A percentile compares a stretch with the other conserved stretches of the same genome.
Evolutionary conservation across 495 filamentous ascomycete species (phyloP).

Genomic region (Neurospora africana): DNA sequence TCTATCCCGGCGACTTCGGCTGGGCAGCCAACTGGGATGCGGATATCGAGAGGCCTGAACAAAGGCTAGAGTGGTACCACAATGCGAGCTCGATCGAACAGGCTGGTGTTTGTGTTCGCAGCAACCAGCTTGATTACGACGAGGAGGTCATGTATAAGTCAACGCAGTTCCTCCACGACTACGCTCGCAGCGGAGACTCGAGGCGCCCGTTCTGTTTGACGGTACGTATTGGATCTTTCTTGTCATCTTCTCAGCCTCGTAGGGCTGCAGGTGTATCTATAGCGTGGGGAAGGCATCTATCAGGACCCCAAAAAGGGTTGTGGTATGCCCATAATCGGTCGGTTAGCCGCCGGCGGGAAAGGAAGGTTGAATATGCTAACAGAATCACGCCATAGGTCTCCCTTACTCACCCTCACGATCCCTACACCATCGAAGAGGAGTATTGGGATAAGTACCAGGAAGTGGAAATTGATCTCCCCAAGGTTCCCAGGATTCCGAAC

Average conservation of each 20-base stretch:
- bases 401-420: constrained; percentile 84
- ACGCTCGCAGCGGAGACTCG: constrained; percentile 57
- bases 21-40: constrained; percentile 84
- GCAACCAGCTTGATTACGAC: constrained; percentile 91
- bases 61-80: constrained; percentile 81
- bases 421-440: constrained; percentile 78
- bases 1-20: constrained; percentile 83
- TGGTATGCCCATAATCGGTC: not conserved
- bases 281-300: not conserved
- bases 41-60: constrained; percentile 47
- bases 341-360: constrained; percentile 1
- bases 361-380: not conserved
- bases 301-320: not conserved
- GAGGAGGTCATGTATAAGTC: constrained; percentile 85
- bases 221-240: constrained; percentile 17
- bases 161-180: constrained; percentile 72
- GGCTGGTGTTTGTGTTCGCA: constrained; percentile 69
- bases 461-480: constrained; percentile 73
- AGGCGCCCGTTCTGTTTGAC: constrained; percentile 77
- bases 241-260: not conserved
- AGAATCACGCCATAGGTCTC: constrained; percentile 43
- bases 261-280: not conserved
- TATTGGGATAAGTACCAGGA: constrained; percentile 84
- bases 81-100: constrained; percentile 83
- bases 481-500: constrained; percentile 53